phyloP scores from a whole-genome alignment of 345 rosid species.

The Barbarea vulgaris region DNA sequence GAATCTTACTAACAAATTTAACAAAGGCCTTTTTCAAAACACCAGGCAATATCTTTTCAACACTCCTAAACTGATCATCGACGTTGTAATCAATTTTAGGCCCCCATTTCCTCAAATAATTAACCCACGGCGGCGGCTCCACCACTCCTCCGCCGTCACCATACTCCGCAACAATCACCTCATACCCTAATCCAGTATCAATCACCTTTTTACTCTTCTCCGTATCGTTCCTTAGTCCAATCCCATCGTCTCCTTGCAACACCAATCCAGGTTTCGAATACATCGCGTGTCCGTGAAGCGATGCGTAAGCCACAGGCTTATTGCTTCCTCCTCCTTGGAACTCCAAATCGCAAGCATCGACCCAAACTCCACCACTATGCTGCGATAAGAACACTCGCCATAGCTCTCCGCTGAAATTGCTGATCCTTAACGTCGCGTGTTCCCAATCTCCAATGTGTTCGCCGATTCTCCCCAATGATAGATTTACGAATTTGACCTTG shows the following conservation, averaged over 20 bases:
- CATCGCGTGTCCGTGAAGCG: slow-evolving; percentile 81
- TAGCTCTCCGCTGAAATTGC: slow-evolving; percentile 76
- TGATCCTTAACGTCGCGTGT: slow-evolving; percentile 71
- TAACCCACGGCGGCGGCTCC: slow-evolving; percentile 61
- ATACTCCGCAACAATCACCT: slow-evolving; percentile 54
- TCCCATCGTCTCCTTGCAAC: slow-evolving; percentile 60
- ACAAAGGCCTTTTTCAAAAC: slow-evolving; percentile 54
- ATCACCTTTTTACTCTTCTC: slow-evolving; percentile 54
- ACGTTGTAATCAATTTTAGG: too few relatives aligned
- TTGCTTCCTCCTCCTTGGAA: slow-evolving; percentile 49
- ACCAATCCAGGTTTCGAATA: slow-evolving; percentile 74
- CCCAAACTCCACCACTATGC: slow-evolving; percentile 77
- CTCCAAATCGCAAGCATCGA: slow-evolving; percentile 65
- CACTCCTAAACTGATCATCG: slow-evolving; percentile 44
- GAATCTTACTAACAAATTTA: slow-evolving; percentile 51
- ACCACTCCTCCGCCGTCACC: slow-evolving; percentile 36
- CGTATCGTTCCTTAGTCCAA: slow-evolving; percentile 78
- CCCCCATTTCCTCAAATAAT: too few relatives aligned
- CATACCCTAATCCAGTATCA: slow-evolving; percentile 51
- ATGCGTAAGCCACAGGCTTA: slow-evolving; percentile 61
- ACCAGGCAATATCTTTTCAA: slow-evolving; percentile 52
- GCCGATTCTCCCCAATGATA: slow-evolving; percentile 67
- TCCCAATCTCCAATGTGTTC: slow-evolving; percentile 95
- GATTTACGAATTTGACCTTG: slow-evolving; percentile 57
- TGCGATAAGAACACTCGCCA: slow-evolving; percentile 57